A percentile compares a stretch with the other conserved stretches of the same genome.
Conservation (phyloP, 2,329 filamentous ascomycete species). For the Drechslerella dactyloides region DNA sequence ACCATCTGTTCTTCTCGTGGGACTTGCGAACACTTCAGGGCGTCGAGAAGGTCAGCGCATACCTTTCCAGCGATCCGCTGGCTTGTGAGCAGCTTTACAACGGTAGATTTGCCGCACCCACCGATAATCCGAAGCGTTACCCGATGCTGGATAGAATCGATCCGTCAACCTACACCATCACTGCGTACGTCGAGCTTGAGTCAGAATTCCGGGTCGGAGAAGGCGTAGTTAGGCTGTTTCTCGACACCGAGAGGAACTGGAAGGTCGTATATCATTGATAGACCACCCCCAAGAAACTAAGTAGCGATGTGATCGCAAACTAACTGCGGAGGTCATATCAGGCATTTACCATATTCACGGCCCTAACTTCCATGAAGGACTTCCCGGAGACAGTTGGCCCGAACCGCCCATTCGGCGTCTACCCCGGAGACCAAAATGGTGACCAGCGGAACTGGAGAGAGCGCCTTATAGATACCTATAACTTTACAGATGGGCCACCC, state of each 20-base stretch:
- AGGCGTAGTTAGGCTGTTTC: conserved; percentile 65
- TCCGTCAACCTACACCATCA: conserved; percentile 59
- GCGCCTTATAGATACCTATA: conserved; percentile 15
- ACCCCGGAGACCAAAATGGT: conserved; percentile 61
- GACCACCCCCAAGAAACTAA: background rate
- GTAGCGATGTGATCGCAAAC: no score
- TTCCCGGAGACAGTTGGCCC: conserved; percentile 63
- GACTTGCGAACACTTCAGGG: conserved; percentile 64
- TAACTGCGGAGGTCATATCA: conserved; percentile 56
- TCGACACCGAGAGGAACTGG: conserved; percentile 57
- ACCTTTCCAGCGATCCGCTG: conserved; percentile 10
- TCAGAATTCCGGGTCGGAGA: conserved; percentile 65
- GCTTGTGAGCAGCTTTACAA: conserved; percentile 17
- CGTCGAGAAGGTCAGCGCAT: conserved; percentile 57
- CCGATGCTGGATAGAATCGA: conserved; percentile 21
- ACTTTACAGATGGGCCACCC: conserved; percentile 57
- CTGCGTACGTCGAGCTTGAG: conserved; percentile 65
- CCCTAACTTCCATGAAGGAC: conserved; percentile 64
- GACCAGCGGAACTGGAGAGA: conserved; percentile 47
- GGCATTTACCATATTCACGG: conserved; percentile 69
- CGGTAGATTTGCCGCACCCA: conserved; percentile 13
- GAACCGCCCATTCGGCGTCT: conserved; percentile 65
- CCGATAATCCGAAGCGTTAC: conserved; percentile 30
- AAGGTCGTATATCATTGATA: conserved; percentile 56
- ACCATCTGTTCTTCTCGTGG: conserved; percentile 67